A percentile compares a stretch with the other conserved stretches of the same genome.
phyloP scores from a whole-genome alignment of 2,329 filamentous ascomycete species.

The Fusarium dlaminii region DNA sequence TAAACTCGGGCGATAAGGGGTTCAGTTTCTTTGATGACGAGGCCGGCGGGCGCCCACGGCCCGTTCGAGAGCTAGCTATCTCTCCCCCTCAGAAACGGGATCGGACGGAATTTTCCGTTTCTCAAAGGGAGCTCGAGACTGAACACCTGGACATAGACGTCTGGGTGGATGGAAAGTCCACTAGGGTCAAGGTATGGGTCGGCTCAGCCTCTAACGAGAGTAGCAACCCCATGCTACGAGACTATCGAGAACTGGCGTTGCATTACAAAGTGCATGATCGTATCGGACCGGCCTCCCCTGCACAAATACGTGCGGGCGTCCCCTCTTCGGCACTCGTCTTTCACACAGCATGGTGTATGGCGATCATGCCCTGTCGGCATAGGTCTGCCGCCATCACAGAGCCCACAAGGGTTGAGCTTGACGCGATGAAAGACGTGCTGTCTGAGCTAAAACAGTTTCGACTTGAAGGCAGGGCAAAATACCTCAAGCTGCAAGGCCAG shows the following conservation, averaged over 20 bases:
- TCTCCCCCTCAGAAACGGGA: background rate
- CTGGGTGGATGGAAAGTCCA: conserved; percentile 42
- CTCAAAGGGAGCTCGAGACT: conserved; percentile 15
- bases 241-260: conserved; percentile 59
- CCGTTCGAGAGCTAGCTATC: background rate
- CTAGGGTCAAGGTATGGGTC: conserved; percentile 56
- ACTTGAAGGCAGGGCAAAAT: conserved; percentile 44
- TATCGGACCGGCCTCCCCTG: conserved; percentile 58
- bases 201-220: conserved; percentile 48
- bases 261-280: conserved; percentile 48
- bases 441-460: conserved; percentile 54
- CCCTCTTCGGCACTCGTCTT: conserved; percentile 58
- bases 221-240: conserved; percentile 52
- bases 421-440: conserved; percentile 56
- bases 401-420: conserved; percentile 46
- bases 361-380: conserved; percentile 50
- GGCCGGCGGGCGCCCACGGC: conserved; percentile 6
- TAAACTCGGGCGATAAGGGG: conserved; percentile 49
- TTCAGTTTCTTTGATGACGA: conserved; percentile 59
- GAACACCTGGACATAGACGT: conserved; percentile 38
- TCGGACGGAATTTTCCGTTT: background rate
- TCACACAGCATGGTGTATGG: conserved; percentile 62
- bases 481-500: conserved; percentile 26
- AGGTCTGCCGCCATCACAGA: conserved; percentile 19
- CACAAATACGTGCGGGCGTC: conserved; percentile 61